Base-by-base conservation (phyloP, 2,329 filamentous ascomycete genomes). In the Colletotrichum navitas region DNA sequence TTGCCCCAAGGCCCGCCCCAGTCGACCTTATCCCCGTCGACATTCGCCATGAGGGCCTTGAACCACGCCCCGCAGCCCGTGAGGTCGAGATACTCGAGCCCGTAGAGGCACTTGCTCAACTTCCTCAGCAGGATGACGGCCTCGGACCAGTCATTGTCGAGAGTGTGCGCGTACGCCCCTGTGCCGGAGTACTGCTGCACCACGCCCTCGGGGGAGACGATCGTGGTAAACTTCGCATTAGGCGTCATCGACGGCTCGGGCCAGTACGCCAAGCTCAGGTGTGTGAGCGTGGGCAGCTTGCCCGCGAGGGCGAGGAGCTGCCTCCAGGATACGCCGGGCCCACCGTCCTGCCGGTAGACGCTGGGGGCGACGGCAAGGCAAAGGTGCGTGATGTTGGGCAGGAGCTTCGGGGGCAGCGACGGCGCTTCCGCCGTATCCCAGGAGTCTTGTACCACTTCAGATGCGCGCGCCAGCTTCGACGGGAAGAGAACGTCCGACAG, bases 221-320 rank as follows among this genome's bases (percentile, higher is more conserved):
- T 79, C 2, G 85, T 84, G 0, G 86, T 80, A 34, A 81, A 81
- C 68, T 83, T 85, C 8, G 88, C 84, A 74, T 87, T 86, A 11
- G 87, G 87, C 2, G 88, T 88, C n/a, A 89, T 79, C 21, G 84
- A 85, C 2, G 90, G 90, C 61, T 85, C 84, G 1, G 90, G 89
- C 90, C 90, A 91, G 76, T 86, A 87, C 21, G 89, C 88, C 8
- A 91, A 82, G 74, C 86, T 89, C 51, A 91, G 81, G 75, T 91
- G 89, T 1, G 89, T 91, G 49, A 91, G 79, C 18, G 83, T 85
- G 0, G 83, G 83, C 8, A 90, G 77, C 74, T 86, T 88, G 14
- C 81, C 77, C 0, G 88, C 84, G n/a, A 91, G 78, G 2, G 83
- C 75, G 32, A 91, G 80, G 5, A 91, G 83, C 45, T 89, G 87